Evolutionary conservation across 345 rosid species (phyloP).

Genomic region (Rhizophora apiculata): DNA sequence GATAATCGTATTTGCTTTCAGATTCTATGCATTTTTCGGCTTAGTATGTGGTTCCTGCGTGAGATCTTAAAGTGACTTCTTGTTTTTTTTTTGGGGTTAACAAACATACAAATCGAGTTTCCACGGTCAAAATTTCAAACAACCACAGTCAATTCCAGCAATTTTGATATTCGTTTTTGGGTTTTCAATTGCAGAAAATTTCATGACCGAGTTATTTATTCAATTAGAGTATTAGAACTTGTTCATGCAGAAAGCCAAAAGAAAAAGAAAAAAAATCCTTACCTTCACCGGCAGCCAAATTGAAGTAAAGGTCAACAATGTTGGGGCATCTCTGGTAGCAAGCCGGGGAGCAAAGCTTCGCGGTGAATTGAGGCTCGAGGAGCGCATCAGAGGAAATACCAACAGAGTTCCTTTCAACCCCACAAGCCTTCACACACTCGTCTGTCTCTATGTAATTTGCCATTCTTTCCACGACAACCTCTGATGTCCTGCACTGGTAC

Average conservation of each 20-base stretch:
- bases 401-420: constrained; percentile 68
- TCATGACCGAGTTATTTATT: background rate
- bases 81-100: no score
- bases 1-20: no score
- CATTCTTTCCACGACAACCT: constrained; percentile 73
- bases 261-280: background rate
- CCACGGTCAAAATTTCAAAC: no score
- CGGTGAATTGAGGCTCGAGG: constrained; percentile 68
- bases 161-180: no score
- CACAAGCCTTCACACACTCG: constrained; percentile 73
- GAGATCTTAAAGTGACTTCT: no score
- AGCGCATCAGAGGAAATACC: constrained; percentile 91
- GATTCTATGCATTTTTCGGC: no score
- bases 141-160: no score
- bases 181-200: no score
- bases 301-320: constrained; percentile 89
- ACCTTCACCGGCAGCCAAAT: constrained; percentile 99
- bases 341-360: constrained; percentile 73
- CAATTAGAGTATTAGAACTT: background rate
- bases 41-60: no score
- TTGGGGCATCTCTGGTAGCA: constrained; percentile 83
- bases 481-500: constrained; percentile 78
- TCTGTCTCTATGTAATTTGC: constrained; percentile 72
- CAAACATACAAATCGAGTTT: no score
- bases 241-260: background rate